Base-by-base conservation (phyloP, 2,329 filamentous ascomycete genomes). In the Aspergillus sp. region DNA sequence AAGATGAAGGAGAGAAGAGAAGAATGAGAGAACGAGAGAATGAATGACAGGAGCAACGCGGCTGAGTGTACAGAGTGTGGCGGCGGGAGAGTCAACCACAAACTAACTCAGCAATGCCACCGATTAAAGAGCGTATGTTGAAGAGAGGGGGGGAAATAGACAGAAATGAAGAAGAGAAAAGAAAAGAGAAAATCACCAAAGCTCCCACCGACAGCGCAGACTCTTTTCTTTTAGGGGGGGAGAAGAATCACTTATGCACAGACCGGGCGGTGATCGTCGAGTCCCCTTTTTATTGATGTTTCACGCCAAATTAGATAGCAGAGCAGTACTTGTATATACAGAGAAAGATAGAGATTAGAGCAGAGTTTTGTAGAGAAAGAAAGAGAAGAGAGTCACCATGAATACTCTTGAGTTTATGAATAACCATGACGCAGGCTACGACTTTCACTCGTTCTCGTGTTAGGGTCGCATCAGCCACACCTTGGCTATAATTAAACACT, bases 211-310 rank as follows among this genome's bases (percentile, higher is more conserved):
- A 17, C n/a, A 35, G n/a, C 13, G 33, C 33, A 35, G 33, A n/a
- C 33, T 17, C 15, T 35, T 35, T 13, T 17, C n/a, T 50, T 44
- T 45, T 52, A 52, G 52, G 50, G 52, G 48, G 46, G 30, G 52
- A 48, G 52, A 46, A 44, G 30, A 43, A 41, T 41, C 46, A 37
- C n/a, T 17, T 38, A 37, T 45, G 53, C 50, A 54, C 50, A 54
- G 53, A 53, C 53, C 52, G 42, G 43, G 19, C 20, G 48, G 41
- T 47, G 52, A 56, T 56, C 53, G 39, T 56, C 53, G 43, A 53
- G 52, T 49, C 50, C 46, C 53, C 50, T 53, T 49, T 47, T 35
- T 17, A 17, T 35, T 35, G 13, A n/a, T n/a, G 33, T 35, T 17
- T 35, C 33, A 35, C 15, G 9, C 25, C 25, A 30, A 30, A 30